Evolutionary conservation across 495 filamentous ascomycete genomes (phyloP), one percentile per base, ranked within the genome.

Genomic region (Penicillium daleae): DNA sequence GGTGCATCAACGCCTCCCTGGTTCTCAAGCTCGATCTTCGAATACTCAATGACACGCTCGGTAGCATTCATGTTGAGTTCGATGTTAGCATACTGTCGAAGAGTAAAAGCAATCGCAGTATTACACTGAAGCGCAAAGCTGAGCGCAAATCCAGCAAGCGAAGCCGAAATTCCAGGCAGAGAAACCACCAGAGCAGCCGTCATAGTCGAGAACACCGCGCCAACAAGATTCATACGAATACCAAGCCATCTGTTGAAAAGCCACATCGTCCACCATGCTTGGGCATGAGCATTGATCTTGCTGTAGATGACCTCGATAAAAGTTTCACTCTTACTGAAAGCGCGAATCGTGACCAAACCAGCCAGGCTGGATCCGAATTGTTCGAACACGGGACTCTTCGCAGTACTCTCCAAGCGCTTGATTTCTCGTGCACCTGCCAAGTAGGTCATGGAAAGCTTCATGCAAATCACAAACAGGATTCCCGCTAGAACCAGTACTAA

Each of bases 51-150:
- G 42, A 96, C 87, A 21, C 92, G 81, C 76, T 96, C 92, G 0
- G 89, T 87, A 21, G 90, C 86, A 61, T 95, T 96, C 90, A 96
- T 94, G 65, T 89, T 85, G 9, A 95, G 77, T 64, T 96, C 92
- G 8, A 85, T 70, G 53, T 80, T 80, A 0, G 85, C 77, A 59
- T 85, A 80, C 42, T 76, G 72, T n/a, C 81, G 76, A 4, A 87
- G 72, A 1, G 80, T 71, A 51, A 76, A 76, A 0, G 76, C 74
- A 27, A 86, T 73, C 0, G 82, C 79, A 15, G 62, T 71, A 54
- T 83, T 85, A 65, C 85, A 86, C 42, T 85, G 79, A 52, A 86
- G 56, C 0, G 84, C 81, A 66, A 87, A 87, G 51, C 76, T 79
- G 32, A 94, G 74, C 12, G 91, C 90, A 62, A 96, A 96, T 0